Base-by-base conservation (phyloP, 2,329 filamentous ascomycete genomes). In the Phaeosphaeriaceae sp. region DNA sequence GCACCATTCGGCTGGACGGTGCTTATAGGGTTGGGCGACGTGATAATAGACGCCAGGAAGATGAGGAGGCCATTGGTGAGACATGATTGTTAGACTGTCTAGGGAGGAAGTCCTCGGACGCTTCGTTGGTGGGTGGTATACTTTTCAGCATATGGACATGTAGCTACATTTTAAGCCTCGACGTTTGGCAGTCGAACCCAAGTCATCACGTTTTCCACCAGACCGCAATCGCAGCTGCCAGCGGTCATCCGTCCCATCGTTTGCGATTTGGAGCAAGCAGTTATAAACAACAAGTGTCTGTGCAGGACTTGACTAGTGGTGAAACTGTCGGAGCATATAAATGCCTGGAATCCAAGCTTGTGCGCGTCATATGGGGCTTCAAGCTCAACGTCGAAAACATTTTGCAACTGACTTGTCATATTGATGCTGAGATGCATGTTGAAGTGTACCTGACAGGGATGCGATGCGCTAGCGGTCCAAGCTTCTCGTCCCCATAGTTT, bases 1-100 rank as follows among this genome's bases (percentile, higher is more conserved):
- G 58, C 51, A 54, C 45, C 69, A 73, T 53, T 70, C 62, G 11
- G 71, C 68, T 61, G 67, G 62, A 19, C 56, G 58, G 19, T 56
- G 51, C 42, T 57, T 56, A 47, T 51, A 52, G n/a, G 64, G 58
- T 21, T 67, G 58, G 17, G 48, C 9, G n/a, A 31, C 31, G 19
- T 33, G 53, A 19, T 41, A 9, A 27, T 64, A 65, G 2, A 50
- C 5, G 21, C 49, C 40, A 19, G 50, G 53, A 25, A 20, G n/a
- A 24, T 51, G 49, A n/a, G 56, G 33, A 45, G 48, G 15, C 7
- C 41, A 44, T 19, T 44, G 41, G 7, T 44, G 31, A 36, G 31
- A 36, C 31, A 36, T 36, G 13, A 15, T 13, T 5, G 13, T 20
- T 9, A 44, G 20, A 11, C 20, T 7, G 41, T 20, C 2, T 7